phyloP scores from a whole-genome alignment of 257 asterid species.

The Ilex asprella region DNA sequence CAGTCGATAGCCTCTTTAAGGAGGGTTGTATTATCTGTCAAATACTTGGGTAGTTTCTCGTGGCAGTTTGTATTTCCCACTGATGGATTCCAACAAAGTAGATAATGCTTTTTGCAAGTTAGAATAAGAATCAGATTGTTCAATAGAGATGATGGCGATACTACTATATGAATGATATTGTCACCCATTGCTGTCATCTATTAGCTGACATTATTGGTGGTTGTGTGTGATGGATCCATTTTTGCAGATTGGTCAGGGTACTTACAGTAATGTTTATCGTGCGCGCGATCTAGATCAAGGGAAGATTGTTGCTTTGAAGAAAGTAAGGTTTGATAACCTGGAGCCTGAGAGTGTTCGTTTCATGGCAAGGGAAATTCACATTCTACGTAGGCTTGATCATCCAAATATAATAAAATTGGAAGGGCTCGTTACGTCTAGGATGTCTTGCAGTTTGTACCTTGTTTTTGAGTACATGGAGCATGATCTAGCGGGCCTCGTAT shows the following conservation, averaged over 20 bases:
- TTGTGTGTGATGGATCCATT: conserved; percentile 8
- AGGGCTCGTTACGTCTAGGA: conserved; percentile 90
- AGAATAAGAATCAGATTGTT: too few relatives aligned
- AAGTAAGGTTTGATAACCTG: conserved; percentile 89
- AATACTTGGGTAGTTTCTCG: too few relatives aligned
- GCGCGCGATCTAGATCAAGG: conserved; percentile 91
- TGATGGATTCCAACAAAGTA: too few relatives aligned
- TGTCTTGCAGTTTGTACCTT: conserved; percentile 93
- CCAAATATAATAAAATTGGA: conserved; percentile 86
- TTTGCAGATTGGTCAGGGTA: conserved; percentile 89
- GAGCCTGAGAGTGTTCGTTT: conserved; percentile 97
- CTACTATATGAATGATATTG: too few relatives aligned
- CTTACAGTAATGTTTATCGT: conserved; percentile 89
- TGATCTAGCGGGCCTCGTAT: conserved; percentile 87
- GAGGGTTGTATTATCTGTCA: too few relatives aligned
- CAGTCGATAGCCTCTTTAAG: too few relatives aligned
- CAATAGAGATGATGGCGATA: too few relatives aligned
- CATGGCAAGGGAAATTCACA: conserved; percentile 95
- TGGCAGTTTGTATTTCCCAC: too few relatives aligned
- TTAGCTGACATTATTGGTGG: neutral
- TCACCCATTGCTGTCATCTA: neutral
- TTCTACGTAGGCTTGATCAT: conserved; percentile 82
- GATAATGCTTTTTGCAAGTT: too few relatives aligned
- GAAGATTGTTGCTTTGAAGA: conserved; percentile 86
- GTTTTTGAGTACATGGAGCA: conserved; percentile 98